phyloP scores from a whole-genome alignment of 345 rosid genomes.

The Bruguiera sexangula region DNA sequence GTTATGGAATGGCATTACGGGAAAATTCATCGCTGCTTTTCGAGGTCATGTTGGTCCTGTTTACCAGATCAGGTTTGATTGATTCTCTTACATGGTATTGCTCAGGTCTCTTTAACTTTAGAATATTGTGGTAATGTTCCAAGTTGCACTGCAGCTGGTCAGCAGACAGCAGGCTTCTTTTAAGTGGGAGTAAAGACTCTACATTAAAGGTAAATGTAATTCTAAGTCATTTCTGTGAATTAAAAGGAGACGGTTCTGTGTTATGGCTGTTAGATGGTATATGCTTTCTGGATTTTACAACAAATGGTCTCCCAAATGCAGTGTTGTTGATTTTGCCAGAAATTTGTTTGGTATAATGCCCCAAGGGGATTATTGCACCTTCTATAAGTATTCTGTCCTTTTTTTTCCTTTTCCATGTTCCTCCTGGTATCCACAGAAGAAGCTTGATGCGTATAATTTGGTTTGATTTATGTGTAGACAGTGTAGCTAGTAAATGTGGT shows the following conservation, averaged over 20 bases:
- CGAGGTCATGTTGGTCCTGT: constrained; percentile 95
- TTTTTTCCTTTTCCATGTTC: too few species aligned
- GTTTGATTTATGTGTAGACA: too few species aligned
- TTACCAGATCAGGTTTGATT: constrained; percentile 73
- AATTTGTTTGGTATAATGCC: too few species aligned
- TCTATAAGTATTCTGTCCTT: too few species aligned
- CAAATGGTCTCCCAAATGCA: too few species aligned
- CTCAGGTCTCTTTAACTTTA: not conserved
- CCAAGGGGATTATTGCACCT: too few species aligned
- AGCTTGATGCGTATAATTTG: too few species aligned
- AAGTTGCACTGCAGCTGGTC: constrained; percentile 67
- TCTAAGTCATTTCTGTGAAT: not conserved
- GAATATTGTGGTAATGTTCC: constrained; percentile 11
- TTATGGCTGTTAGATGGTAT: too few species aligned
- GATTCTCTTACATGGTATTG: constrained; percentile 1
- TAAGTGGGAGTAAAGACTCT: constrained; percentile 96
- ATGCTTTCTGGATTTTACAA: not conserved
- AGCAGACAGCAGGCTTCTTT: constrained; percentile 90
- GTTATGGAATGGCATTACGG: constrained; percentile 87
- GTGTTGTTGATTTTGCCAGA: too few species aligned
- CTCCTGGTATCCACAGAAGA: too few species aligned
- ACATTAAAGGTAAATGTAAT: constrained; percentile 66
- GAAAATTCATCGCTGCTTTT: constrained; percentile 78
- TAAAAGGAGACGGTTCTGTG: too few species aligned
- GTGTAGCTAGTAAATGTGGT: too few species aligned